A percentile compares a stretch with the other conserved stretches of the same genome.
These are phyloP conservation scores for Daldinia sp. DNA, from an alignment of 2,329 filamentous ascomycete species.

Conservation along the genomic window DNA sequence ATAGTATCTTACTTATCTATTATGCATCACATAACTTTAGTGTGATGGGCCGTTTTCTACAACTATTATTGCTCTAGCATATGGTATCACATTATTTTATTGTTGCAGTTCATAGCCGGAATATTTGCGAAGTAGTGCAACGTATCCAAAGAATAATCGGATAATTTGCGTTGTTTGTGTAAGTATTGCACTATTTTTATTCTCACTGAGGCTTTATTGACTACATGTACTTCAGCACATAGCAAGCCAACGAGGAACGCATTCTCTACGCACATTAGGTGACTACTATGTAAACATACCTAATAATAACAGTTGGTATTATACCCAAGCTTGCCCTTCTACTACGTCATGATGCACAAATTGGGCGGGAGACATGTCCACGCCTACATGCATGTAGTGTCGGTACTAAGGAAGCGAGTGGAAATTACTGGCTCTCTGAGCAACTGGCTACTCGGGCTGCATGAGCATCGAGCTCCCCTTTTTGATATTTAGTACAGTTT, in stretches of 20 bases:
- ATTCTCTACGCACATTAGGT: no score
- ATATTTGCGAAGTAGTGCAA: conserved; percentile 2
- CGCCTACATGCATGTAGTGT: neutral
- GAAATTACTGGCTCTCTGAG: no score
- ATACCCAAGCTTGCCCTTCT: conserved; percentile 11
- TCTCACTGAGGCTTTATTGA: neutral
- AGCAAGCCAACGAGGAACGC: neutral
- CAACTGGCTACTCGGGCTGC: neutral
- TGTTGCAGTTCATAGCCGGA: neutral
- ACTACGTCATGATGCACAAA: conserved; percentile 24
- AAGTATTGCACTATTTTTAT: neutral
- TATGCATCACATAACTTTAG: neutral
- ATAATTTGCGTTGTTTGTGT: neutral
- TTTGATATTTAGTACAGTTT: neutral
- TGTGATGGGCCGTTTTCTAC: no score
- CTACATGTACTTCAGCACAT: neutral
- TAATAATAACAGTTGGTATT: conserved; percentile 7
- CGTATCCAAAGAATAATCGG: neutral
- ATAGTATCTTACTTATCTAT: neutral
- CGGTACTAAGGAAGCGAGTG: neutral
- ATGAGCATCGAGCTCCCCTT: neutral
- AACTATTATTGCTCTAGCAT: neutral
- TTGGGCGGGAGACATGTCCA: neutral
- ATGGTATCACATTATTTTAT: neutral
- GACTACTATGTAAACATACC: neutral